phyloP scores from a whole-genome alignment of 768 basidiomycete genomes.

The Daedalea quercina region DNA sequence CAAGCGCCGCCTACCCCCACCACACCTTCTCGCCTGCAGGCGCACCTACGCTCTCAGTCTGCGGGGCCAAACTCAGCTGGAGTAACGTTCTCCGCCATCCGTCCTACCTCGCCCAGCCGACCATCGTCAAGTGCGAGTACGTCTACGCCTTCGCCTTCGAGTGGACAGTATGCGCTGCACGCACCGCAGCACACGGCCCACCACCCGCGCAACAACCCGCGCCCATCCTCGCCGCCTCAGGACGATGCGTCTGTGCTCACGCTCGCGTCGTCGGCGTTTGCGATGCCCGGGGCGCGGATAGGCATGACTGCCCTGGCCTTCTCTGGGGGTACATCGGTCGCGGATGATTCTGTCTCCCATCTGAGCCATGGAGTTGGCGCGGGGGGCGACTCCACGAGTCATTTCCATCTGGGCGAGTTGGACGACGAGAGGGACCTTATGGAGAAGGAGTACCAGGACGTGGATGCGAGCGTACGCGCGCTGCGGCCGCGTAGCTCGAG shows the following conservation, averaged over 20 bases:
- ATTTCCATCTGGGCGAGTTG: constrained; percentile 47
- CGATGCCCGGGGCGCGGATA: constrained; percentile 49
- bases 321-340: constrained; percentile 29
- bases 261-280: constrained; percentile 90
- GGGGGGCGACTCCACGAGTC: constrained; percentile 56
- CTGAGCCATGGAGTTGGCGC: constrained; percentile 46
- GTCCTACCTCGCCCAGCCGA: constrained; percentile 35
- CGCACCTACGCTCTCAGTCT: constrained; percentile 58
- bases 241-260: constrained; percentile 93
- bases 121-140: constrained; percentile 31
- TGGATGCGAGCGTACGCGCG: constrained; percentile 87
- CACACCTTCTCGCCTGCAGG: constrained; percentile 43
- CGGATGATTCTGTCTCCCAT: constrained; percentile 59
- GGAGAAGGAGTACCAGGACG: constrained; percentile 41
- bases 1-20: constrained; percentile 66
- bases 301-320: constrained; percentile 26
- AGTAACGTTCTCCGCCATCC: constrained; percentile 70
- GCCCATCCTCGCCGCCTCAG: constrained; percentile 82
- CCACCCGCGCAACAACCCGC: constrained; percentile 93
- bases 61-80: constrained; percentile 48
- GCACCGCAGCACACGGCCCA: constrained; percentile 88
- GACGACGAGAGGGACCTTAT: constrained; percentile 25
- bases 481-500: constrained; percentile 80
- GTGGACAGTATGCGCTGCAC: constrained; percentile 39
- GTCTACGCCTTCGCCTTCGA: constrained; percentile 14